Conservation (phyloP, 2,329 filamentous ascomycete species). For the Scleromitrula shiraiana region DNA sequence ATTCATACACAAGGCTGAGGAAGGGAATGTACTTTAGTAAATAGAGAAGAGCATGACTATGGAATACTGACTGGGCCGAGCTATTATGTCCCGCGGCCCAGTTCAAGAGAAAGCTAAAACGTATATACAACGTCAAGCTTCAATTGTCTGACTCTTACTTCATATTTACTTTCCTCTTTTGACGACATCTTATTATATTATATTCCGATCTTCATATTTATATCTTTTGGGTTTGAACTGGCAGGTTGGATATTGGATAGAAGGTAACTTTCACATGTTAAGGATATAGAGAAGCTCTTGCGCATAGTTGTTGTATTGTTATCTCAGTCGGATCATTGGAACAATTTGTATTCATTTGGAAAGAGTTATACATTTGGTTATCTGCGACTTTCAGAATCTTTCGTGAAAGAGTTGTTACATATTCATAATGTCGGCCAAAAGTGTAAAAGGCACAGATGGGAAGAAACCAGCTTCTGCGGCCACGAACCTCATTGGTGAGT, state of each 20-base stretch:
- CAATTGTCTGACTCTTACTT: not conserved
- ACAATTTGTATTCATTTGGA: not conserved
- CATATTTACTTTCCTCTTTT: not conserved
- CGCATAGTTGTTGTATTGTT: not conserved
- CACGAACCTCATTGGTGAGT: conserved; percentile 79
- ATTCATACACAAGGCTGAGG: conserved; percentile 8
- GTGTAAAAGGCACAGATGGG: conserved; percentile 44
- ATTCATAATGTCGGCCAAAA: conserved; percentile 50
- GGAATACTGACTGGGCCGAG: conserved; percentile 3
- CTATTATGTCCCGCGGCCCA: conserved; percentile 7
- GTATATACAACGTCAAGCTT: conserved; percentile 1
- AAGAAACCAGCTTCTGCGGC: conserved; percentile 79
- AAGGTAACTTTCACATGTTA: conserved; percentile 1
- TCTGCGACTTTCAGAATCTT: not conserved
- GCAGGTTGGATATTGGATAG: not conserved
- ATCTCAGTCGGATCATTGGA: not conserved
- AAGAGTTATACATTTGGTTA: not conserved
- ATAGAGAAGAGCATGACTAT: not conserved
- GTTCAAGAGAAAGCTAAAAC: conserved; percentile 1
- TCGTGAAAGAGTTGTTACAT: not conserved
- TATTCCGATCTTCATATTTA: not conserved
- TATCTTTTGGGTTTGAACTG: not conserved
- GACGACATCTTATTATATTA: not conserved
- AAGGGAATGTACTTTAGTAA: not conserved
- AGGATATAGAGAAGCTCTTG: not conserved